Evolutionary conservation across 345 rosid species (phyloP).

Genomic region (Eucalyptus regnans): DNA sequence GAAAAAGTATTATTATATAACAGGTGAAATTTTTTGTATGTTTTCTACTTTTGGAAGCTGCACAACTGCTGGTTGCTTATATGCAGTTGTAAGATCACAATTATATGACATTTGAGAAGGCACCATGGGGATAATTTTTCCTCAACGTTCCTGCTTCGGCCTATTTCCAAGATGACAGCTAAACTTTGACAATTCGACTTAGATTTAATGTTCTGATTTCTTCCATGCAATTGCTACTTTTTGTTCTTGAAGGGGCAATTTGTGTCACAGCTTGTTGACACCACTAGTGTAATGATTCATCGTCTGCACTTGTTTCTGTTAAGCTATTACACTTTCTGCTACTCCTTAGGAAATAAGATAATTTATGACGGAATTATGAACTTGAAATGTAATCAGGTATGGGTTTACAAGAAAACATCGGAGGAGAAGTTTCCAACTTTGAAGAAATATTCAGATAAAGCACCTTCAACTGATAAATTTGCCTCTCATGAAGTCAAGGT

Average conservation of each 20-base stretch:
- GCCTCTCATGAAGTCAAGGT: conserved; percentile 86
- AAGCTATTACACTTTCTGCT: neutral
- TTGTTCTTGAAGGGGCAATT: neutral
- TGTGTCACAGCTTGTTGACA: neutral
- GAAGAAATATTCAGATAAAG: conserved; percentile 79
- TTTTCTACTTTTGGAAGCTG: neutral
- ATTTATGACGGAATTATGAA: neutral
- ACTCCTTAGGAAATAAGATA: neutral
- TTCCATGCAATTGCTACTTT: neutral
- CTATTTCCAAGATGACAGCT: neutral
- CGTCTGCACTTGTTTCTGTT: neutral
- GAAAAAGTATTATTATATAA: neutral
- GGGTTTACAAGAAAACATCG: conserved; percentile 92
- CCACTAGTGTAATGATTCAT: neutral
- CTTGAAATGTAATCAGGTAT: conserved; percentile 34
- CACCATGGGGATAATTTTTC: neutral
- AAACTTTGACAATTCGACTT: neutral
- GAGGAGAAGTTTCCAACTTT: conserved; percentile 91
- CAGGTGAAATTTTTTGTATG: neutral
- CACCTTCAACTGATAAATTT: conserved; percentile 67
- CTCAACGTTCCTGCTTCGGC: neutral
- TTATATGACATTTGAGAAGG: neutral
- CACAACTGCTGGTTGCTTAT: neutral
- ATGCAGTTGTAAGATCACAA: neutral
- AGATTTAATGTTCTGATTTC: neutral